A percentile compares a stretch with the other conserved stretches of the same genome.
Evolutionary conservation across 805 yeast genomes (phyloP).

Genomic region (Pichia insulana): DNA sequence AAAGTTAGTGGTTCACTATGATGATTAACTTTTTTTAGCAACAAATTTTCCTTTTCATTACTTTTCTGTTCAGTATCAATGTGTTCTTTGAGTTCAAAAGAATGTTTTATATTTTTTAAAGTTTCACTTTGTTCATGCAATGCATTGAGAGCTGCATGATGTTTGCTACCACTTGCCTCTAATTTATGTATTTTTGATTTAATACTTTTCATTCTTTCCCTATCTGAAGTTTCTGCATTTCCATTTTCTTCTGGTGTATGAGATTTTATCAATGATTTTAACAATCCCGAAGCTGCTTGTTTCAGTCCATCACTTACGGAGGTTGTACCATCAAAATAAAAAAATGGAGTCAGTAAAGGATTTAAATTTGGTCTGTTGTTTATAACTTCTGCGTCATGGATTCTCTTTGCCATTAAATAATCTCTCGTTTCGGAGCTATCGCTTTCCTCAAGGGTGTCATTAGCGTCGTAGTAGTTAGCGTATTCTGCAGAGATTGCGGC

Average conservation of each 20-base stretch:
- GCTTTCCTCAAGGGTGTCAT: neutral
- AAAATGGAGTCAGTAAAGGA: slow-evolving; percentile 9
- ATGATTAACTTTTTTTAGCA: neutral
- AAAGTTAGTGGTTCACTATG: slow-evolving; percentile 7
- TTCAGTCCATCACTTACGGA: slow-evolving; percentile 1
- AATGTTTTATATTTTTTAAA: neutral
- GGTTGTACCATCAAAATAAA: slow-evolving; percentile 7
- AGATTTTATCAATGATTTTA: neutral
- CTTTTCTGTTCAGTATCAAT: neutral
- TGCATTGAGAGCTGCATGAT: too few species aligned
- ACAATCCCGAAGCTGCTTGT: neutral
- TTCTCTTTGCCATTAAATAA: slow-evolving; percentile 8
- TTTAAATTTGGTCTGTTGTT: slow-evolving; percentile 5
- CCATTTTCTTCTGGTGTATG: slow-evolving; percentile 7
- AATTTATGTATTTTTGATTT: slow-evolving; percentile 2
- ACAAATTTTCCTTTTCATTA: slow-evolving; percentile 2
- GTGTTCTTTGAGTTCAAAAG: neutral
- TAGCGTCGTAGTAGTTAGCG: neutral
- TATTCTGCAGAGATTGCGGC: neutral
- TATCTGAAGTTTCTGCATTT: slow-evolving; percentile 2
- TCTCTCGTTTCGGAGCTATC: neutral
- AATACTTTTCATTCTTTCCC: slow-evolving; percentile 3
- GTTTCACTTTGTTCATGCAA: too few species aligned
- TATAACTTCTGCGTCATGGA: slow-evolving; percentile 6
- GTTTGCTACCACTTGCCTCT: neutral